These are phyloP conservation scores for Gossypium schwendimanii DNA, from an alignment of 441 rosid genomes.

Conservation along the genomic window DNA sequence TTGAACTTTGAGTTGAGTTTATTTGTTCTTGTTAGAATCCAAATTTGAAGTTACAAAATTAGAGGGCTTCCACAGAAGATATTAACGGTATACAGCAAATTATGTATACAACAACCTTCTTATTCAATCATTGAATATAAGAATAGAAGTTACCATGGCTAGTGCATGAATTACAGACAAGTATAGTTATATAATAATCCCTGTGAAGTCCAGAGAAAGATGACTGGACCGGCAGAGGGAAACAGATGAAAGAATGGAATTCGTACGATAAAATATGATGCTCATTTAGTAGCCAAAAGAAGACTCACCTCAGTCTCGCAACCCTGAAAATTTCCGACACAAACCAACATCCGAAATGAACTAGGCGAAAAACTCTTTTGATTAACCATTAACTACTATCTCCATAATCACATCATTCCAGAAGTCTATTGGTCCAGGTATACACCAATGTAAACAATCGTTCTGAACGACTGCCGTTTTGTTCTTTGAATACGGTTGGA, in stretches of 20 bases:
- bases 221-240: not conserved
- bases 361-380: not conserved
- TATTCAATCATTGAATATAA: not conserved
- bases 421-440: constrained; percentile 85
- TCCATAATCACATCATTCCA: constrained; percentile 87
- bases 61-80: not conserved
- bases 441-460: constrained; percentile 94
- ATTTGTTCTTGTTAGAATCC: not conserved
- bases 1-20: not conserved
- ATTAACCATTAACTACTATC: constrained; percentile 42
- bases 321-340: not conserved
- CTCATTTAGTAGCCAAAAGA: not conserved
- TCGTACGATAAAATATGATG: not conserved
- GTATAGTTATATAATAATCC: not conserved
- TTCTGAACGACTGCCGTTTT: constrained; percentile 65
- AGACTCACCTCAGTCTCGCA: not conserved
- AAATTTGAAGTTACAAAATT: not conserved
- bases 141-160: not conserved
- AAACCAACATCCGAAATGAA: not conserved
- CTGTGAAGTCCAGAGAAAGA: not conserved
- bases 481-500: constrained; percentile 56
- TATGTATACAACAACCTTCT: not conserved
- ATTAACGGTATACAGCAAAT: no score
- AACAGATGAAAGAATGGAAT: not conserved
- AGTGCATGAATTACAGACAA: constrained; percentile 5